These are phyloP conservation scores for Mycena capillaripes DNA, from an alignment of 768 basidiomycete species.

Conservation along the genomic window DNA sequence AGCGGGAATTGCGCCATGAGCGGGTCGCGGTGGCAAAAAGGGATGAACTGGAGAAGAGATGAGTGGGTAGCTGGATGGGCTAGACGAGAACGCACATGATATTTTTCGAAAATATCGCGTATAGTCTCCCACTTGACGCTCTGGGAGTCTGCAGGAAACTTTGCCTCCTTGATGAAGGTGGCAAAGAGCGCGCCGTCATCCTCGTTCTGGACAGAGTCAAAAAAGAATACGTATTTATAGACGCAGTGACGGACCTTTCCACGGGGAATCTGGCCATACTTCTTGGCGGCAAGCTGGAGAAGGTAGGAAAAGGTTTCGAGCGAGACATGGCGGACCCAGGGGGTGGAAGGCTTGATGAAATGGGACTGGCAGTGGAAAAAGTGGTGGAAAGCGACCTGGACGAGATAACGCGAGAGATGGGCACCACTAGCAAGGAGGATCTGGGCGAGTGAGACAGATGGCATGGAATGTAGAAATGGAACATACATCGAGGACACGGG, in stretches of 20 bases:
- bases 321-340: slow-evolving; percentile 78
- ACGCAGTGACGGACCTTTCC: slow-evolving; percentile 59
- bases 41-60: slow-evolving; percentile 71
- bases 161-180: slow-evolving; percentile 78
- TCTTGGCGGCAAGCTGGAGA: slow-evolving; percentile 67
- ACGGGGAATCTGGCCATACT: slow-evolving; percentile 76
- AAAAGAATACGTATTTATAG: background rate
- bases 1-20: slow-evolving; percentile 85
- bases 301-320: slow-evolving; percentile 75
- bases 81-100: slow-evolving; percentile 63
- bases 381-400: slow-evolving; percentile 84
- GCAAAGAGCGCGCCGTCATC: slow-evolving; percentile 80
- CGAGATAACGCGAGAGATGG: slow-evolving; percentile 83
- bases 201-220: slow-evolving; percentile 62
- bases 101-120: slow-evolving; percentile 76
- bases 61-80: slow-evolving; percentile 31
- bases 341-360: slow-evolving; percentile 72
- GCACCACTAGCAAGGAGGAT: slow-evolving; percentile 83
- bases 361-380: slow-evolving; percentile 80
- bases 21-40: slow-evolving; percentile 83
- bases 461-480: slow-evolving; percentile 34
- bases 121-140: slow-evolving; percentile 75
- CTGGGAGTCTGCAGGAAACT: slow-evolving; percentile 71
- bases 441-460: slow-evolving; percentile 52
- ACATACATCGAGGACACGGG: slow-evolving; percentile 79